Conservation (phyloP, 2,329 filamentous ascomycete genomes). For the Botryosphaeria dothidea region DNA sequence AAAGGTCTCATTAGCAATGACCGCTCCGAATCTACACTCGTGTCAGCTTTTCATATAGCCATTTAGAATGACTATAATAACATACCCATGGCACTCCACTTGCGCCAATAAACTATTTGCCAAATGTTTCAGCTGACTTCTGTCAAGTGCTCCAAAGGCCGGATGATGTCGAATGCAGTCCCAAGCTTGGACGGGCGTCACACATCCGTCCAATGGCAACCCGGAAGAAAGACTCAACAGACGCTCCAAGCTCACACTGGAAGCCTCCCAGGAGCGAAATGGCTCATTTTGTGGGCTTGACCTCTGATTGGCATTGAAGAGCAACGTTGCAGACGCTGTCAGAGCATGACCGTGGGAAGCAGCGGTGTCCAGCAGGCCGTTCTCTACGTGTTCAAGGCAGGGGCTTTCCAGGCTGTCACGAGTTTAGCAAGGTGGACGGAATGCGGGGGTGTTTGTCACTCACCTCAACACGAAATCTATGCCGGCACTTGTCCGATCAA, state of each 20-base stretch:
- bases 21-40: too few relatives aligned
- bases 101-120: neutral
- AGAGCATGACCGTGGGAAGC: constrained; percentile 32
- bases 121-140: constrained; percentile 20
- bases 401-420: neutral
- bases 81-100: neutral
- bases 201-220: constrained; percentile 28
- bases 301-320: constrained; percentile 24
- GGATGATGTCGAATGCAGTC: constrained; percentile 30
- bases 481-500: neutral
- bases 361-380: constrained; percentile 21
- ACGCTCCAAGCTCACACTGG: constrained; percentile 25
- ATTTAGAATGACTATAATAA: neutral
- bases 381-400: neutral
- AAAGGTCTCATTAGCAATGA: too few relatives aligned
- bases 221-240: constrained; percentile 26
- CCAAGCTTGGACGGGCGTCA: constrained; percentile 42
- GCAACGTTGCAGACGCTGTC: constrained; percentile 31
- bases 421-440: neutral
- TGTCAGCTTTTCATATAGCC: too few relatives aligned
- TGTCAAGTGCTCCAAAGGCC: constrained; percentile 26
- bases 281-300: constrained; percentile 21
- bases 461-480: neutral
- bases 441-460: neutral
- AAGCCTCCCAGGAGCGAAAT: constrained; percentile 23